Conservation (phyloP, 345 rosid genomes). For the Dipteronia dyeriana region DNA sequence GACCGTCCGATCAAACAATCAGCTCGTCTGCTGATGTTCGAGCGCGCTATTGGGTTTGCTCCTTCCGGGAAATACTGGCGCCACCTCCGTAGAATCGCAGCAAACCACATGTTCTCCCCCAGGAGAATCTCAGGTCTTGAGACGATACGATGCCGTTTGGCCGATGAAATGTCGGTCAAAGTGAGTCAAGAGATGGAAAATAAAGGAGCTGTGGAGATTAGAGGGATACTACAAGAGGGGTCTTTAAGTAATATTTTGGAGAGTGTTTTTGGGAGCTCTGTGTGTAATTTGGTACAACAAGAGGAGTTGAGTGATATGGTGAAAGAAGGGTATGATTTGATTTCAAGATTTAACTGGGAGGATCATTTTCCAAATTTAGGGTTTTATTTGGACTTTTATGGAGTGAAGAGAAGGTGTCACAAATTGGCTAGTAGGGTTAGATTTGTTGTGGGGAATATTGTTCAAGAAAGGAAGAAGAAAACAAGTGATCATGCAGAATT, state of each 20-base stretch:
- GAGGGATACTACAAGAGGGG: conserved; percentile 42
- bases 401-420: conserved; percentile 60
- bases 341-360: conserved; percentile 49
- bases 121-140: conserved; percentile 42
- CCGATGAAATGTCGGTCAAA: conserved; percentile 33
- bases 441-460: conserved; percentile 38
- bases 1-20: conserved; percentile 67
- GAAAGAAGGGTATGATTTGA: conserved; percentile 58
- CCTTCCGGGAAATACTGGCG: conserved; percentile 61
- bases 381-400: conserved; percentile 50
- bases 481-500: not conserved
- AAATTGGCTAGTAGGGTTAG: conserved; percentile 45
- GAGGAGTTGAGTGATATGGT: conserved; percentile 45
- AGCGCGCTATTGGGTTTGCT: conserved; percentile 75
- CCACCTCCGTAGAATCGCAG: conserved; percentile 50
- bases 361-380: conserved; percentile 48
- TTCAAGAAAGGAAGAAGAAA: conserved; percentile 46
- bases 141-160: conserved; percentile 38
- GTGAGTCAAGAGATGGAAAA: conserved; percentile 32
- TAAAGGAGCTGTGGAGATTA: conserved; percentile 35
- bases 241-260: conserved; percentile 50
- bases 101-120: conserved; percentile 58
- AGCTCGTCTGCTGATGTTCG: conserved; percentile 59
- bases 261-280: conserved; percentile 53
- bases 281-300: not conserved